phyloP scores from a whole-genome alignment of 805 yeast genomes.

The Kazachstania taianensis region DNA sequence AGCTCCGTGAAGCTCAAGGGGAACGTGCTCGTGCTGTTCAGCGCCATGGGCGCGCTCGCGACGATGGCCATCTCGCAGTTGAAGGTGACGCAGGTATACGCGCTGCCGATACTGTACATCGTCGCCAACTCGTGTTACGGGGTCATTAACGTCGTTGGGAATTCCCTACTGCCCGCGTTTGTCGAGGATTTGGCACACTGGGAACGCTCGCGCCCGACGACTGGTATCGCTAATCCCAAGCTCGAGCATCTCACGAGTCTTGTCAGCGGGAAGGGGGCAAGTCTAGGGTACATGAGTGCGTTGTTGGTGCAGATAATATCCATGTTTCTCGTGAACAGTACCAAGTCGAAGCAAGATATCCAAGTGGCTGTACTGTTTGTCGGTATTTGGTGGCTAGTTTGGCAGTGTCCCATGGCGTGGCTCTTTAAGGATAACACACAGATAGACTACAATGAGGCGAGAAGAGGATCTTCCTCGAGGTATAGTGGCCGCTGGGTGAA shows the following conservation, averaged over 20 bases:
- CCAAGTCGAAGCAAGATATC: slow-evolving; percentile 25
- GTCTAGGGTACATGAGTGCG: slow-evolving; percentile 61
- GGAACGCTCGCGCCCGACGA: neutral
- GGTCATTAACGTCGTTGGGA: slow-evolving; percentile 71
- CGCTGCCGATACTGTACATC: slow-evolving; percentile 41
- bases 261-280: slow-evolving; percentile 61
- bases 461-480: neutral
- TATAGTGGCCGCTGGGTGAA: neutral
- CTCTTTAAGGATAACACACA: slow-evolving; percentile 29
- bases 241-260: slow-evolving; percentile 36
- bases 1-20: slow-evolving; percentile 40
- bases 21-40: slow-evolving; percentile 44
- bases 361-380: slow-evolving; percentile 52
- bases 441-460: neutral
- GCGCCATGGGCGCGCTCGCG: slow-evolving; percentile 45
- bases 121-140: slow-evolving; percentile 64
- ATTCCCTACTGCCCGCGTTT: slow-evolving; percentile 57
- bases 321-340: slow-evolving; percentile 35
- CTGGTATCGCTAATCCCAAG: neutral
- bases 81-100: slow-evolving; percentile 22
- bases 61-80: slow-evolving; percentile 38
- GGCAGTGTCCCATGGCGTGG: slow-evolving; percentile 51
- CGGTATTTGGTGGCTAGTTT: slow-evolving; percentile 70
- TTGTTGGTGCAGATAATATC: slow-evolving; percentile 54
- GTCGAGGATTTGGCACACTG: slow-evolving; percentile 34